Evolutionary conservation across 768 basidiomycete species (phyloP).

Genomic region (Podaxis sp.): DNA sequence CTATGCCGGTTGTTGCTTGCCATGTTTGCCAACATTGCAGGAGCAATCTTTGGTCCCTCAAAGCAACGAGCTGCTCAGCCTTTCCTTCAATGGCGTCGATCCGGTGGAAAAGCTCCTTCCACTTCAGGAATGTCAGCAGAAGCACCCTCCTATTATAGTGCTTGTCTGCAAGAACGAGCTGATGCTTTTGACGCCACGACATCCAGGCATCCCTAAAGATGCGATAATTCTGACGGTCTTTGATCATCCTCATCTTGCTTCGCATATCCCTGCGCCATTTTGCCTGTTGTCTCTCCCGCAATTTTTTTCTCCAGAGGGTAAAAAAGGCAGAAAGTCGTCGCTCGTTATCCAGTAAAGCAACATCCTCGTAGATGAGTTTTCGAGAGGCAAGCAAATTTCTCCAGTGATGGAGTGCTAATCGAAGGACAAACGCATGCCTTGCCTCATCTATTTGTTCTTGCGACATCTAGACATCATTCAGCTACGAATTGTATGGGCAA

Average conservation of each 20-base stretch:
- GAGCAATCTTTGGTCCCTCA: slow-evolving; percentile 30
- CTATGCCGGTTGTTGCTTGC: slow-evolving; percentile 42
- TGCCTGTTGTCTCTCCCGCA: slow-evolving; percentile 50
- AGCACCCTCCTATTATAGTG: slow-evolving; percentile 44
- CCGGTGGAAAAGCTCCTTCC: slow-evolving; percentile 43
- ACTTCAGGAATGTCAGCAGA: slow-evolving; percentile 40
- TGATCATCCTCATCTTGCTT: slow-evolving; percentile 57
- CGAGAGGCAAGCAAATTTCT: slow-evolving; percentile 33
- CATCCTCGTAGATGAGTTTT: slow-evolving; percentile 36
- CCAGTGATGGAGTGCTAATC: slow-evolving; percentile 60
- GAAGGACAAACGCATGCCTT: slow-evolving; percentile 60
- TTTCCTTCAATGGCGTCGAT: slow-evolving; percentile 40
- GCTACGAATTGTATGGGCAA: too few relatives aligned
- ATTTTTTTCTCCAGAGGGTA: slow-evolving; percentile 47
- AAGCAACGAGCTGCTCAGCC: slow-evolving; percentile 45
- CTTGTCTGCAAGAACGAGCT: slow-evolving; percentile 45
- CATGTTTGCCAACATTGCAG: slow-evolving; percentile 53
- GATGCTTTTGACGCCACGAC: slow-evolving; percentile 61
- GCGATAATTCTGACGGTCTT: slow-evolving; percentile 49
- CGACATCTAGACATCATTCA: slow-evolving; percentile 52
- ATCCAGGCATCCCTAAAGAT: slow-evolving; percentile 56
- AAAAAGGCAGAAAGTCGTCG: slow-evolving; percentile 41
- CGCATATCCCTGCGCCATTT: slow-evolving; percentile 72
- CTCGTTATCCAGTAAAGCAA: slow-evolving; percentile 37
- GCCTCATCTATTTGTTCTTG: slow-evolving; percentile 65